Percentiles rank a stretch among this genome's conserved stretches.
These are phyloP conservation scores for Tephrocybe sp. DNA, from an alignment of 768 basidiomycete genomes.

Conservation along the genomic window DNA sequence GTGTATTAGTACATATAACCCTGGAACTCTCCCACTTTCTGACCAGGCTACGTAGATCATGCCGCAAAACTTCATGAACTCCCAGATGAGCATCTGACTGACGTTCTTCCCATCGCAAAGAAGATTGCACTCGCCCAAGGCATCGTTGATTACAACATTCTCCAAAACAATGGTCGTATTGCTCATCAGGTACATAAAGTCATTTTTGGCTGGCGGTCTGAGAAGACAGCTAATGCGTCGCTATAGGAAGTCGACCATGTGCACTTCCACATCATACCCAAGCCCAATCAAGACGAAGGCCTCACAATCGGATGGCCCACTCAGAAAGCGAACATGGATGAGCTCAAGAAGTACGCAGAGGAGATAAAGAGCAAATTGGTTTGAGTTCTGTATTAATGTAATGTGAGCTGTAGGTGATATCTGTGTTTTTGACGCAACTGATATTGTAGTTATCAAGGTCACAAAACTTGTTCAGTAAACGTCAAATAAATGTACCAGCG, in stretches of 20 bases:
- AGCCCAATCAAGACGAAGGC: slow-evolving; percentile 75
- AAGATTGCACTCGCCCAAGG: slow-evolving; percentile 81
- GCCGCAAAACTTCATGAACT: slow-evolving; percentile 83
- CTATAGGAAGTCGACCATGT: slow-evolving; percentile 77
- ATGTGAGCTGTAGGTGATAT: too few species aligned
- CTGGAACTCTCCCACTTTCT: not conserved
- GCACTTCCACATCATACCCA: slow-evolving; percentile 94
- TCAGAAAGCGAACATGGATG: slow-evolving; percentile 57
- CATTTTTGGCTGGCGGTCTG: not conserved
- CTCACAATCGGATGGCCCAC: slow-evolving; percentile 83
- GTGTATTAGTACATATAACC: slow-evolving; percentile 9
- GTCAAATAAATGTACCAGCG: too few species aligned
- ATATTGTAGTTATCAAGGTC: too few species aligned
- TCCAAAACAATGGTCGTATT: slow-evolving; percentile 61
- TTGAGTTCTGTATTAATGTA: too few species aligned
- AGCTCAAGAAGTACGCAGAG: slow-evolving; percentile 56
- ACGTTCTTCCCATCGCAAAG: slow-evolving; percentile 80
- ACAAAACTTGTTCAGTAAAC: too few species aligned
- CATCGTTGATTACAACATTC: slow-evolving; percentile 80
- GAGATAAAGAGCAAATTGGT: slow-evolving; percentile 56
- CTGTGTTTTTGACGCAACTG: too few species aligned
- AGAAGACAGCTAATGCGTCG: not conserved
- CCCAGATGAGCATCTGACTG: slow-evolving; percentile 80
- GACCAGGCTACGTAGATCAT: slow-evolving; percentile 58
- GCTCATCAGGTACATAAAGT: slow-evolving; percentile 54